Percentiles rank a stretch among this genome's conserved stretches.
phyloP scores from a whole-genome alignment of 2,329 filamentous ascomycete genomes.

The Lanzia echinophila region DNA sequence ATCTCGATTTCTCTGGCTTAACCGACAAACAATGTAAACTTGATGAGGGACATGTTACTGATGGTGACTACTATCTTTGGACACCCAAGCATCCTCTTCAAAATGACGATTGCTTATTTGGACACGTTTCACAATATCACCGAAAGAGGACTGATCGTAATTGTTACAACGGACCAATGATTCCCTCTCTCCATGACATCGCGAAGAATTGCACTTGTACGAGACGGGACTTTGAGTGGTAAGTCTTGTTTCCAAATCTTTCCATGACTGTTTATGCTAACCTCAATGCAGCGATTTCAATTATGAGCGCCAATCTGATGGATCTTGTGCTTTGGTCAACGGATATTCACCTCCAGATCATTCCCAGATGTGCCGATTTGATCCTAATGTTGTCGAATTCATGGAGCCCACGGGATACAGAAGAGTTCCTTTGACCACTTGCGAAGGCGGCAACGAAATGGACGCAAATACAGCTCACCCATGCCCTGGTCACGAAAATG shows the following conservation, averaged over 20 bases:
- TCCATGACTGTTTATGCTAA: conserved; percentile 13
- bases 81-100: conserved; percentile 75
- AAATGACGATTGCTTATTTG: conserved; percentile 80
- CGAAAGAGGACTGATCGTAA: conserved; percentile 74
- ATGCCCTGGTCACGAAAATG: conserved; percentile 75
- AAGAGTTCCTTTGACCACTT: conserved; percentile 83
- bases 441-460: conserved; percentile 65
- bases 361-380: conserved; percentile 46
- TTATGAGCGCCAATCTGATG: conserved; percentile 71
- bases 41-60: conserved; percentile 52
- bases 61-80: conserved; percentile 79
- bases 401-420: conserved; percentile 84
- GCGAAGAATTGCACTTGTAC: conserved; percentile 74
- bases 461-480: conserved; percentile 56
- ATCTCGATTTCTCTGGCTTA: conserved; percentile 82
- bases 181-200: conserved; percentile 65
- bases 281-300: conserved; percentile 70
- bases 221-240: conserved; percentile 89
- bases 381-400: conserved; percentile 70
- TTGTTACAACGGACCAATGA: conserved; percentile 75
- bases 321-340: conserved; percentile 68
- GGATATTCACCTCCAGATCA: conserved; percentile 63
- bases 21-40: conserved; percentile 66
- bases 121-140: conserved; percentile 81
- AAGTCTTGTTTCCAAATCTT: conserved; percentile 32